A percentile compares a stretch with the other conserved stretches of the same genome.
Conservation (phyloP, 306 rosid species). For the Carpinus fangiana region DNA sequence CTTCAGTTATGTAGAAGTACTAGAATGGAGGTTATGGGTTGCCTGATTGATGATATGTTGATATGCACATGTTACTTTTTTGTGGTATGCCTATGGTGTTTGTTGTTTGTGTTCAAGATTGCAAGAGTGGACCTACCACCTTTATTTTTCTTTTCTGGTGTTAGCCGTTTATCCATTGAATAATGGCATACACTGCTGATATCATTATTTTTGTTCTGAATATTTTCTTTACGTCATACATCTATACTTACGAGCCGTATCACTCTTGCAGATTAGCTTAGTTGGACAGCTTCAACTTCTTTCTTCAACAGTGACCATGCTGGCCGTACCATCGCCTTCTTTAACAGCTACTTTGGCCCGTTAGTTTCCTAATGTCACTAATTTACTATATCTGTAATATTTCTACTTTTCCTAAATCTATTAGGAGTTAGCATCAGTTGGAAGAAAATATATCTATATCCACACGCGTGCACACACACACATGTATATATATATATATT, state of each 20-base stretch:
- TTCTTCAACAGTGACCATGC: constrained; percentile 85
- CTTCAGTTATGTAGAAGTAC: neutral
- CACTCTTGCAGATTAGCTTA: constrained; percentile 72
- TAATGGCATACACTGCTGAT: neutral
- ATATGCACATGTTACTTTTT: neutral
- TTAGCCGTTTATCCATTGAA: neutral
- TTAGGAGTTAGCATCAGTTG: constrained; percentile 9
- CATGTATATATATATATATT: too few species aligned
- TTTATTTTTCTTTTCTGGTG: neutral
- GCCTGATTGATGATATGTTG: neutral
- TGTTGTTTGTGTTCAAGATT: neutral
- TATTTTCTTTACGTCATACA: constrained; percentile 4
- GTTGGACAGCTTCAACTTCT: constrained; percentile 99
- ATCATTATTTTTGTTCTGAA: neutral
- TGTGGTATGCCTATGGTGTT: neutral
- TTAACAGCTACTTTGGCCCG: constrained; percentile 93
- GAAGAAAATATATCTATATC: too few species aligned
- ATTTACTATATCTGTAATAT: constrained; percentile 31
- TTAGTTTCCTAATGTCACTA: constrained; percentile 53
- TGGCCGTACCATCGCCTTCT: constrained; percentile 96
- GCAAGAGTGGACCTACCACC: neutral
- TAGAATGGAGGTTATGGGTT: neutral
- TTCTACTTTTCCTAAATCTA: constrained; percentile 7
- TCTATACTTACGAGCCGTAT: constrained; percentile 19
- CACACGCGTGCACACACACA: too few species aligned